phyloP scores from a whole-genome alignment of 305 asterid genomes.

The Andrographis paniculata region DNA sequence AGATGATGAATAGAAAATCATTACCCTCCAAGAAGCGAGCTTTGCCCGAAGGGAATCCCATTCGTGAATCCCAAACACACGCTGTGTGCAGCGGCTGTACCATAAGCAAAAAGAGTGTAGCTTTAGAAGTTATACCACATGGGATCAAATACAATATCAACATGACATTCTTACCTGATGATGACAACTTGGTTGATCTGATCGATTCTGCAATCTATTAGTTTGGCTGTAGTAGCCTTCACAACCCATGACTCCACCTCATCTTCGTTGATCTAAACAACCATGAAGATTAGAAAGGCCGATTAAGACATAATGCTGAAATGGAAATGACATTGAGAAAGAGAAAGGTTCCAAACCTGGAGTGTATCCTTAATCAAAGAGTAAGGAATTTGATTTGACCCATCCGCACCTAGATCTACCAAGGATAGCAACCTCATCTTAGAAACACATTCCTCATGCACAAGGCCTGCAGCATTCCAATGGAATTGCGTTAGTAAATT shows the following conservation, averaged over 20 bases:
- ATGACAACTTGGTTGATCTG: slow-evolving; percentile 74
- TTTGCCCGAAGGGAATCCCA: slow-evolving; percentile 61
- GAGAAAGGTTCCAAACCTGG: slow-evolving; percentile 29
- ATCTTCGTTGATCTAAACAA: slow-evolving; percentile 57
- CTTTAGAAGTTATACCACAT: slow-evolving; percentile 4
- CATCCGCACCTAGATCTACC: slow-evolving; percentile 60
- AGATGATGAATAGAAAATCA: slow-evolving; percentile 10
- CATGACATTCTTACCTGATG: slow-evolving; percentile 46
- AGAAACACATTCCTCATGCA: slow-evolving; percentile 70
- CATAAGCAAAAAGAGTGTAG: neutral
- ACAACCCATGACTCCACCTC: slow-evolving; percentile 89
- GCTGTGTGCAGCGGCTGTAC: slow-evolving; percentile 58
- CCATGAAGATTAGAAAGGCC: slow-evolving; percentile 3
- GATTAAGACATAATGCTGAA: slow-evolving; percentile 1
- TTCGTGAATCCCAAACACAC: slow-evolving; percentile 60
- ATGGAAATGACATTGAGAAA: too few species aligned
- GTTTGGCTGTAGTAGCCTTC: slow-evolving; percentile 78
- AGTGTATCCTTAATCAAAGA: slow-evolving; percentile 65
- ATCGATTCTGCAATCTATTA: slow-evolving; percentile 84
- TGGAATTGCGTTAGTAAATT: slow-evolving; percentile 13
- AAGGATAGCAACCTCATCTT: slow-evolving; percentile 87
- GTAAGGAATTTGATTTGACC: slow-evolving; percentile 67
- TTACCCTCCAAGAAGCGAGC: slow-evolving; percentile 82
- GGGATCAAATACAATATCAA: slow-evolving; percentile 3
- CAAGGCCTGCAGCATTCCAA: slow-evolving; percentile 50